Conservation (phyloP, 2,329 filamentous ascomycete genomes). For the Claviceps monticola region DNA sequence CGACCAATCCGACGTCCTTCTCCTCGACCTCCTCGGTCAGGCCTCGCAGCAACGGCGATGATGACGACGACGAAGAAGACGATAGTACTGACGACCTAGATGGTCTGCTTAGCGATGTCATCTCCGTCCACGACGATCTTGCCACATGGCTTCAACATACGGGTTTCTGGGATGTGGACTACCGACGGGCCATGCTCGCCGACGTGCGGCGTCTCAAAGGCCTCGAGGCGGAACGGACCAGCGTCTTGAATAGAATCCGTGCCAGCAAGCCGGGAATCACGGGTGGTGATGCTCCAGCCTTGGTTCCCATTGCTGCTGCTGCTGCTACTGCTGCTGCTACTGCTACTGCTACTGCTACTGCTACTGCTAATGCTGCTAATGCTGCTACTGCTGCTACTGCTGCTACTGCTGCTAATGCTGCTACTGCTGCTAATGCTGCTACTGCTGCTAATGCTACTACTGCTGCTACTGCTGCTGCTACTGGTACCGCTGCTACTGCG, state of each 20-base stretch:
- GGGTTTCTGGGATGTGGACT: slow-evolving; percentile 10
- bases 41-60: neutral
- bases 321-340: too few relatives aligned
- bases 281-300: neutral
- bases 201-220: slow-evolving; percentile 7
- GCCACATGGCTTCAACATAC: slow-evolving; percentile 15
- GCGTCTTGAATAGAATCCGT: slow-evolving; percentile 10
- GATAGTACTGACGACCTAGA: neutral
- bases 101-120: neutral
- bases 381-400: too few relatives aligned
- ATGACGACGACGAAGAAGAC: neutral
- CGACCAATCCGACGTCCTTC: neutral
- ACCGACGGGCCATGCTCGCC: slow-evolving; percentile 9
- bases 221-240: slow-evolving; percentile 11
- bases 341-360: too few relatives aligned
- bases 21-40: neutral
- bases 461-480: too few relatives aligned
- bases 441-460: too few relatives aligned
- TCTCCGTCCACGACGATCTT: slow-evolving; percentile 9
- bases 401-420: too few relatives aligned
- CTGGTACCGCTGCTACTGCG: too few relatives aligned
- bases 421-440: too few relatives aligned
- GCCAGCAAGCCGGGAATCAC: neutral
- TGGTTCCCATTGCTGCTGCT: neutral
- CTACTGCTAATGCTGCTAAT: too few relatives aligned